Base-by-base conservation (phyloP, 129 eudicot species). In the Chrysanthemum lavandulifolium region DNA sequence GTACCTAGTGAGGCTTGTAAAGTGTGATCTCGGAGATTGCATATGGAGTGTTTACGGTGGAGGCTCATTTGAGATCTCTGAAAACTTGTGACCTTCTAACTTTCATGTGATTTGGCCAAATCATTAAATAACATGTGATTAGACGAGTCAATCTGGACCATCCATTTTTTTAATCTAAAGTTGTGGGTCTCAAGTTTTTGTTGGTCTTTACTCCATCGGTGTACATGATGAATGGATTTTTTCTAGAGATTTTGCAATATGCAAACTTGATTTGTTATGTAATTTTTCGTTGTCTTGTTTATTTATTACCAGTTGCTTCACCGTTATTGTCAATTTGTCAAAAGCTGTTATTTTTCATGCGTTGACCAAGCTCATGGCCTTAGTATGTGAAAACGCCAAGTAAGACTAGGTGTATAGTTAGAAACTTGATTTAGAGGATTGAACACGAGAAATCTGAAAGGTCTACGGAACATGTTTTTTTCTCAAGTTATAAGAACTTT, bases 221-320 rank as follows among this genome's bases (percentile, higher is more conserved):
- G 60, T 57, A 19, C 48, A 49, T 65, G 64, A 33, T 64, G 54
- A 31, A 73, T 62, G 63, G n/a, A 43, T 40, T 4, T 54, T 10
- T 13, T 66, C 13, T 68, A 59, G 69, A 57, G 62, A 40, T 76
- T 67, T 75, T 56, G 13, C 73, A 43, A 12, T 57, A 25, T 55
- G 73, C 15, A 47, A 66, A 47, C 50, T 25, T 43, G 18, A 9
- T 40, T 65, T 43, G 25, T 12, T 11, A 23, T 23, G 23, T 3
- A 7, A 31, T 56, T 23, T 23, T 18, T 57, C 29, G 23, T 25
- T 73, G 71, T 53, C 13, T 27, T 61, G 49, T 73, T 61, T 69
- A 69, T 13, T 49, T 27, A 49, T 29, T 73, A 48, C 27, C 11
- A n/a, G 11, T 9, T 59, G 5, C 61, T 60, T 73, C 49, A 47